phyloP scores from a whole-genome alignment of 2,329 filamentous ascomycete genomes.

The Clarireedia sp. region DNA sequence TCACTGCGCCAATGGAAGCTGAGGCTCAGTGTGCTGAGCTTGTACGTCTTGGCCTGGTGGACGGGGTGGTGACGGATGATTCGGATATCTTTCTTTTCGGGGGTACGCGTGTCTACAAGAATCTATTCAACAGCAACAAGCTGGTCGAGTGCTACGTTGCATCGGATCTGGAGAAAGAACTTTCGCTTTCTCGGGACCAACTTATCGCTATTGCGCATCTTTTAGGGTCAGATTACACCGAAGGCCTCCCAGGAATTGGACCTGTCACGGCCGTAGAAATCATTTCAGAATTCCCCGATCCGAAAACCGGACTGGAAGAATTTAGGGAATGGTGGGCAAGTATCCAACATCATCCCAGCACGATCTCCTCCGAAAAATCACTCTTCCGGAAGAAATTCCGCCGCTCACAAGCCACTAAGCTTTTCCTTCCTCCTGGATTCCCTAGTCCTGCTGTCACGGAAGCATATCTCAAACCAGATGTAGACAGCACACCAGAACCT shows the following conservation, averaged over 20 bases:
- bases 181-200: constrained; percentile 76
- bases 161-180: constrained; percentile 77
- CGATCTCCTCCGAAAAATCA: constrained; percentile 51
- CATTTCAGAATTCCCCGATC: constrained; percentile 72
- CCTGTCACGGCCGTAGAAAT: constrained; percentile 94
- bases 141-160: constrained; percentile 93
- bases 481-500: constrained; percentile 66
- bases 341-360: constrained; percentile 55
- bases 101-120: constrained; percentile 94
- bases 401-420: constrained; percentile 67
- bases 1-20: constrained; percentile 97
- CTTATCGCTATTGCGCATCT: constrained; percentile 87
- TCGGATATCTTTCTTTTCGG: constrained; percentile 96
- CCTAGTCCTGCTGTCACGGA: constrained; percentile 70
- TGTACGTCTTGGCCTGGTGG: constrained; percentile 77
- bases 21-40: constrained; percentile 96
- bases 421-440: constrained; percentile 77
- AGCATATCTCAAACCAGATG: constrained; percentile 80
- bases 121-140: constrained; percentile 99
- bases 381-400: constrained; percentile 81
- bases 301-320: constrained; percentile 48
- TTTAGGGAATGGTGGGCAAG: constrained; percentile 85
- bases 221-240: constrained; percentile 89
- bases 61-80: constrained; percentile 96
- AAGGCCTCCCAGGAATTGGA: constrained; percentile 82